Percentiles rank a stretch among this genome's conserved stretches.
Evolutionary conservation across 2,329 filamentous ascomycete species (phyloP).

Genomic region (Colletotrichum noveboracense): DNA sequence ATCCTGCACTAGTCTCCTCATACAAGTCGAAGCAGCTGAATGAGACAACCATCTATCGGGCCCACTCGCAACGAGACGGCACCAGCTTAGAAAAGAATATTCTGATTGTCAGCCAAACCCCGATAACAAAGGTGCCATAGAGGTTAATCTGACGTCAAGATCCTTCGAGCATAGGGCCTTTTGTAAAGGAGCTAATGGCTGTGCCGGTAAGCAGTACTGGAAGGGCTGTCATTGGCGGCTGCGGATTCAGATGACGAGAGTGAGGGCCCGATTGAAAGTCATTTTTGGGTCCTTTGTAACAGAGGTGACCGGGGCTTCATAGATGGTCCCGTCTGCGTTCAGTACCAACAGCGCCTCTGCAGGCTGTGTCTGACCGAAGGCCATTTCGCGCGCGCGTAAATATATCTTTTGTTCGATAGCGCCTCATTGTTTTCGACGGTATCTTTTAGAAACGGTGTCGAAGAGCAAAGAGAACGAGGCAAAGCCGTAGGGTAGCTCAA

Average conservation of each 20-base stretch:
- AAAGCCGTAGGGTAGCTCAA: too few relatives aligned
- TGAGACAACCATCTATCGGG: background rate
- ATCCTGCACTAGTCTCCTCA: accelerated
- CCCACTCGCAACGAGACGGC: background rate
- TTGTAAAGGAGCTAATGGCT: background rate
- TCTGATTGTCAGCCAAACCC: too few relatives aligned
- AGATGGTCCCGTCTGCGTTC: too few relatives aligned
- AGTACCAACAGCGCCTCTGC: too few relatives aligned
- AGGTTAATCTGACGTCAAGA: background rate
- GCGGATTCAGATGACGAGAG: background rate
- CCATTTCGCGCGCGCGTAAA: too few relatives aligned
- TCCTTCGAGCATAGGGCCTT: background rate
- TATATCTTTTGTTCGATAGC: too few relatives aligned
- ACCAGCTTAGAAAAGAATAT: too few relatives aligned
- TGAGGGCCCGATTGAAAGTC: background rate
- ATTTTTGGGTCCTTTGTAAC: accelerated
- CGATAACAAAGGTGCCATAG: background rate
- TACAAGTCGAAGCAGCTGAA: background rate
- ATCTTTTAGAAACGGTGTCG: too few relatives aligned
- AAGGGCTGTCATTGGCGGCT: background rate
- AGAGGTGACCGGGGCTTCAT: background rate
- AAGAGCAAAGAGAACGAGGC: too few relatives aligned
- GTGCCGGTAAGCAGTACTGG: background rate
- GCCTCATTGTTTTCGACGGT: accelerated
- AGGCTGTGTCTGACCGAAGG: too few relatives aligned